These are phyloP conservation scores for Oenanthe sinensis DNA, from an alignment of 129 eudicot genomes.

Conservation along the genomic window DNA sequence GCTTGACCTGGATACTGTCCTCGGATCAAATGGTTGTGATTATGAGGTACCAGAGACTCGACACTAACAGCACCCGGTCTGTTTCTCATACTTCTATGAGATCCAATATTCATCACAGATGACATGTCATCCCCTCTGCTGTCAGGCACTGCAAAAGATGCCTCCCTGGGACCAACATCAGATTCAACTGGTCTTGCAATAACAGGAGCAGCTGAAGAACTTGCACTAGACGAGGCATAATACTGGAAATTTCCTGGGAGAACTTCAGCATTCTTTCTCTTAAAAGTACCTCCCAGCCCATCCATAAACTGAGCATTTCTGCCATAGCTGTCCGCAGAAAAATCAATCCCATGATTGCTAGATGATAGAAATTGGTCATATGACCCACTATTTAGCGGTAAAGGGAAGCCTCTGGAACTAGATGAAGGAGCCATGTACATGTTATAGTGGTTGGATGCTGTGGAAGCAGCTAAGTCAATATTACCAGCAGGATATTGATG, in stretches of 20 bases:
- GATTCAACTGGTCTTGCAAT: conserved; percentile 31
- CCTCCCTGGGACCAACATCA: conserved; percentile 29
- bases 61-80: conserved; percentile 28
- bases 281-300: conserved; percentile 33
- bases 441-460: conserved; percentile 23
- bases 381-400: conserved; percentile 42
- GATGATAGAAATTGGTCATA: conserved; percentile 47
- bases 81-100: conserved; percentile 33
- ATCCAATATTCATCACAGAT: conserved; percentile 34
- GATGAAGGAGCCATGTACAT: conserved; percentile 45
- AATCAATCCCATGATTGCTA: conserved; percentile 31
- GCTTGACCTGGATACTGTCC: conserved; percentile 42
- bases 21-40: conserved; percentile 35
- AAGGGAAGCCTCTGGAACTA: conserved; percentile 35
- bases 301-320: conserved; percentile 40
- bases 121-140: conserved; percentile 34
- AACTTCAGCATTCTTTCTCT: conserved; percentile 63
- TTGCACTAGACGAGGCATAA: conserved; percentile 47
- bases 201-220: conserved; percentile 51
- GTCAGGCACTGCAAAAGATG: conserved; percentile 38
- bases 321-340: conserved; percentile 26
- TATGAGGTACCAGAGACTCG: conserved; percentile 37
- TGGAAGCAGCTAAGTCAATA: conserved; percentile 26
- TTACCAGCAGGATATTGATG: conserved; percentile 38
- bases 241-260: conserved; percentile 32